Percentiles rank a stretch among this genome's conserved stretches.
These are phyloP conservation scores for Fusarium vanettenii DNA, from an alignment of 2,329 filamentous ascomycete genomes.

Conservation along the genomic window DNA sequence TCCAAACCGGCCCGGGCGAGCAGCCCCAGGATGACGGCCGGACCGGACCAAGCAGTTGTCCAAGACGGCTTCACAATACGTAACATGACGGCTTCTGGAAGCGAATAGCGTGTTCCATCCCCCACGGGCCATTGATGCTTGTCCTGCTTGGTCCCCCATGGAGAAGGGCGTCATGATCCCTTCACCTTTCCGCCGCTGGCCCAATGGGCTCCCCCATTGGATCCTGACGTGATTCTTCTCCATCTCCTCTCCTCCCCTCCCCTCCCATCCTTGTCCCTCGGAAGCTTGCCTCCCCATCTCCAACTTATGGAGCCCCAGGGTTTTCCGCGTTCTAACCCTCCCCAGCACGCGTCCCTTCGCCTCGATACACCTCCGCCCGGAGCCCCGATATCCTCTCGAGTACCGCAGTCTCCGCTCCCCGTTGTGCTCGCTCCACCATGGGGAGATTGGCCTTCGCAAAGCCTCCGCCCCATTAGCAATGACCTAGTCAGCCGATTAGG, in stretches of 20 bases:
- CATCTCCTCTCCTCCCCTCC: neutral
- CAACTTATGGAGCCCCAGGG: conserved; percentile 2
- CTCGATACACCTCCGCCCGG: conserved; percentile 5
- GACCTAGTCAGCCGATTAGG: conserved; percentile 23
- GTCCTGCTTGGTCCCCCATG: conserved; percentile 15
- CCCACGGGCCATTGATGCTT: conserved; percentile 22
- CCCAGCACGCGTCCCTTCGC: neutral
- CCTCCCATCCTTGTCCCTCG: neutral
- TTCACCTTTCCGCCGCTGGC: conserved; percentile 24
- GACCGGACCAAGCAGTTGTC: conserved; percentile 22
- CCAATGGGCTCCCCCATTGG: conserved; percentile 24
- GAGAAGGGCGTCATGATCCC: conserved; percentile 19
- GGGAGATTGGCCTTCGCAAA: conserved; percentile 26
- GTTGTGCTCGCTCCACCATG: conserved; percentile 34
- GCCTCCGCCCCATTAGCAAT: conserved; percentile 16
- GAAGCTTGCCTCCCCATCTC: conserved; percentile 12
- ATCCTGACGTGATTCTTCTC: conserved; percentile 7
- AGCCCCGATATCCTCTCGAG: conserved; percentile 2
- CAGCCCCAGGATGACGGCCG: conserved; percentile 29
- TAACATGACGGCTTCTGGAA: conserved; percentile 40
- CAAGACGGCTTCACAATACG: conserved; percentile 29
- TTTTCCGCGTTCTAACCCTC: neutral
- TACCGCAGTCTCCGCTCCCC: neutral
- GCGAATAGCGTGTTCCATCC: conserved; percentile 26
- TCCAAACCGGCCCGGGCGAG: conserved; percentile 29